These are phyloP conservation scores for Raffaelea ambrosiae DNA, from an alignment of 2,329 filamentous ascomycete genomes.

Conservation along the genomic window DNA sequence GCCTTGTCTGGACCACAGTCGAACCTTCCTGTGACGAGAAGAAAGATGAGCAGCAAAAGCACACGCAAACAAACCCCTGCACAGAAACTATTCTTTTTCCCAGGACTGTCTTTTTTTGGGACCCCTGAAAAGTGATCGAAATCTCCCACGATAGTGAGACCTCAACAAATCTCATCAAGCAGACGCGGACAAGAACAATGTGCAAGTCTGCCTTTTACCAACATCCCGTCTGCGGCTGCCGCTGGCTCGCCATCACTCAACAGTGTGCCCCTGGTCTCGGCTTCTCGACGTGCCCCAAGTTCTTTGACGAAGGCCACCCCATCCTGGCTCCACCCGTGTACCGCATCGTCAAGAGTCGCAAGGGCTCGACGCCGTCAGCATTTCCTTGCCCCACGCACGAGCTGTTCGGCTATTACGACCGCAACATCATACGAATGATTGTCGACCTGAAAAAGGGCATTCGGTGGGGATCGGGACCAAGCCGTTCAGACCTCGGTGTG, in stretches of 20 bases:
- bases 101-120: too few species aligned
- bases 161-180: background rate
- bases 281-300: constrained; percentile 40
- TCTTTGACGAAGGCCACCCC: too few species aligned
- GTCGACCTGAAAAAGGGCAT: constrained; percentile 31
- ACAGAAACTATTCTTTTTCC: too few species aligned
- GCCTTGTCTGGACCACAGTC: too few species aligned
- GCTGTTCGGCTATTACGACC: constrained; percentile 33
- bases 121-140: too few species aligned
- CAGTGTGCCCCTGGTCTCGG: constrained; percentile 41
- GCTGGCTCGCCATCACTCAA: constrained; percentile 38
- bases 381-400: constrained; percentile 34
- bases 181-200: too few species aligned
- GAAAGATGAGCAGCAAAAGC: too few species aligned
- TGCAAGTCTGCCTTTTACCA: constrained; percentile 39
- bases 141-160: too few species aligned
- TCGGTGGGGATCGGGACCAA: constrained; percentile 39
- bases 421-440: constrained; percentile 38
- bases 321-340: background rate
- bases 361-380: constrained; percentile 7
- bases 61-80: too few species aligned
- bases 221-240: constrained; percentile 41
- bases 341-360: background rate
- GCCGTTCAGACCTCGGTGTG: constrained; percentile 25
- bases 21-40: too few species aligned